These are phyloP conservation scores for Zygotorulaspora chibaensis DNA, from an alignment of 805 yeast genomes.

Conservation along the genomic window DNA sequence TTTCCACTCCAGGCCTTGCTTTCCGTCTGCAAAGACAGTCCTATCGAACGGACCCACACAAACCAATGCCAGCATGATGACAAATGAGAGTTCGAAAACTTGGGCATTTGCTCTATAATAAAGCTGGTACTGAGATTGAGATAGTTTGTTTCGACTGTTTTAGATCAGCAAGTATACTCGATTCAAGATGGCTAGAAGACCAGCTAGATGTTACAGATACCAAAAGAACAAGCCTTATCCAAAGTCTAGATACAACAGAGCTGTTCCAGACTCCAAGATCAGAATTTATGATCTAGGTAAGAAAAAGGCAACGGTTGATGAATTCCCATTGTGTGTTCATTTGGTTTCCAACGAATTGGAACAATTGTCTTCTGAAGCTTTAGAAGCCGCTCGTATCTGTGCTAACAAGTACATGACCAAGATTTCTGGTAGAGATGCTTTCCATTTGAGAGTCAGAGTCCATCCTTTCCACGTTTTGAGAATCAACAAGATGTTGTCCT, in stretches of 20 bases:
- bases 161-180: conserved; percentile 8
- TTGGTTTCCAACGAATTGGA: conserved; percentile 98
- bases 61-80: no score
- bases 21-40: no score
- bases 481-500: conserved; percentile 99
- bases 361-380: conserved; percentile 99
- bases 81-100: no score
- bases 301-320: conserved; percentile 99
- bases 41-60: no score
- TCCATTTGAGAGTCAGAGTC: conserved; percentile 99
- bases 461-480: conserved; percentile 99
- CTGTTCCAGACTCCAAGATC: conserved; percentile 99
- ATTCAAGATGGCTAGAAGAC: conserved; percentile 98
- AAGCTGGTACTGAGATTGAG: no score
- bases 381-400: conserved; percentile 99
- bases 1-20: no score
- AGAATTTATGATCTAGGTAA: conserved; percentile 99
- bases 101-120: no score
- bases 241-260: conserved; percentile 99
- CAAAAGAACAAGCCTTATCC: conserved; percentile 99
- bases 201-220: conserved; percentile 99
- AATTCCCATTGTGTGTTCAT: conserved; percentile 99
- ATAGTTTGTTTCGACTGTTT: not conserved
- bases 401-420: conserved; percentile 99
- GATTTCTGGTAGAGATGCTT: conserved; percentile 96